phyloP scores from a whole-genome alignment of 495 filamentous ascomycete genomes.

The Umbilicaria muhlenbergii region DNA sequence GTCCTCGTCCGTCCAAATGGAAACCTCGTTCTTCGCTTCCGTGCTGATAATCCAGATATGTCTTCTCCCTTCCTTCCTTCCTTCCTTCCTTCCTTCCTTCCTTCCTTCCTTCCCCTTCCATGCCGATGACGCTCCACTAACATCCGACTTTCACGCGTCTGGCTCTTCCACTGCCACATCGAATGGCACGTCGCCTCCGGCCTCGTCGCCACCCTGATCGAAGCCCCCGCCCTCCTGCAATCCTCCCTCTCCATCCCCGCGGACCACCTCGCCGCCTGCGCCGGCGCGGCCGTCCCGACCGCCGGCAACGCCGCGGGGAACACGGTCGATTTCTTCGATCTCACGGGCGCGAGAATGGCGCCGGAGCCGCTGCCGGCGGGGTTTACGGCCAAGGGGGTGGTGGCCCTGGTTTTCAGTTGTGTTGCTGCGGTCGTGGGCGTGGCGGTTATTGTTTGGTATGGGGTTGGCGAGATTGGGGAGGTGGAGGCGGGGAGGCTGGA shows the following conservation, averaged over 20 bases:
- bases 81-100: not conserved
- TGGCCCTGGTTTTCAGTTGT: constrained; percentile 58
- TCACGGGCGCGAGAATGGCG: constrained; percentile 41
- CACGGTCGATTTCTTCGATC: constrained; percentile 42
- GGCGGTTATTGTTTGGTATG: constrained; percentile 49
- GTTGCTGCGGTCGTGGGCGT: constrained; percentile 60
- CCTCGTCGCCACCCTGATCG: constrained; percentile 54
- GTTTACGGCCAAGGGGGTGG: constrained; percentile 56
- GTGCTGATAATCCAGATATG: constrained; percentile 55
- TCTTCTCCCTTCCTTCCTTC: not conserved
- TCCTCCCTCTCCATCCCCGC: constrained; percentile 41
- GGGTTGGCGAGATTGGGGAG: constrained; percentile 8
- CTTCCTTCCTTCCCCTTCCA: not conserved
- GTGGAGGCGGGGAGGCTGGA: not conserved
- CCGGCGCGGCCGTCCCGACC: constrained; percentile 28
- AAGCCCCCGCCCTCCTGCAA: constrained; percentile 51
- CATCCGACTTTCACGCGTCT: constrained; percentile 29
- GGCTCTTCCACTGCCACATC: constrained; percentile 70
- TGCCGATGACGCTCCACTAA: not conserved
- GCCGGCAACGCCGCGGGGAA: constrained; percentile 68
- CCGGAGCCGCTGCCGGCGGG: constrained; percentile 46
- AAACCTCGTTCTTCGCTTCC: constrained; percentile 48
- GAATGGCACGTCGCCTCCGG: constrained; percentile 70
- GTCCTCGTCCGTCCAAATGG: constrained; percentile 38
- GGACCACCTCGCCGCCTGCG: constrained; percentile 47